Conservation (phyloP, 441 rosid species). For the Mallotus japonicus region DNA sequence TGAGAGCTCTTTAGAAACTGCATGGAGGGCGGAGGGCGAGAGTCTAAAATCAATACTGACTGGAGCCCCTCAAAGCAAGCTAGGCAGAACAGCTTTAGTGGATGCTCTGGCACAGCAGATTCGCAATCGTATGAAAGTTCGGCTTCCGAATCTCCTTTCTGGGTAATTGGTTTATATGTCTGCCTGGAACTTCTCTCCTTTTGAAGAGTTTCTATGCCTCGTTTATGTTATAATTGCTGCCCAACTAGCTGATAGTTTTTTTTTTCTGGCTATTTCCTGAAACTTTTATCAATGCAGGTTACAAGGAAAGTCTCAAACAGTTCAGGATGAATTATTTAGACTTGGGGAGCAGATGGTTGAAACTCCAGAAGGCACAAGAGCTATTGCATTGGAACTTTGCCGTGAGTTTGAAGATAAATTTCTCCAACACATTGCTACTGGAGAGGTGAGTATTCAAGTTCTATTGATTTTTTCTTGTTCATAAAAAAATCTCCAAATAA, state of each 20-base stretch:
- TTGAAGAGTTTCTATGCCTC: background rate
- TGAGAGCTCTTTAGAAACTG: constrained; percentile 87
- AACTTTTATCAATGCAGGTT: constrained; percentile 42
- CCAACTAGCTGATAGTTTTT: background rate
- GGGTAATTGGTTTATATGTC: constrained; percentile 50
- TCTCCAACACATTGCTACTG: constrained; percentile 75
- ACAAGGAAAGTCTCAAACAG: constrained; percentile 77
- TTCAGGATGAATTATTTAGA: constrained; percentile 78
- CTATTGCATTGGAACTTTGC: constrained; percentile 90
- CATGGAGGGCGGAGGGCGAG: constrained; percentile 92
- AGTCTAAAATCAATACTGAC: constrained; percentile 74
- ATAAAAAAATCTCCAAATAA: background rate
- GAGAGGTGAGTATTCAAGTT: constrained; percentile 61
- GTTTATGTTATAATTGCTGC: background rate
- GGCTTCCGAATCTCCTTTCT: constrained; percentile 84
- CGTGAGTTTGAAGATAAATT: constrained; percentile 97
- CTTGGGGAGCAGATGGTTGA: constrained; percentile 78
- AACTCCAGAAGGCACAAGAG: constrained; percentile 86
- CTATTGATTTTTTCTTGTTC: background rate
- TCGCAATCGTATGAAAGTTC: constrained; percentile 78
- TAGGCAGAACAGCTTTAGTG: constrained; percentile 84
- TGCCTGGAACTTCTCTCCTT: background rate
- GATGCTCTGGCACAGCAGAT: constrained; percentile 82
- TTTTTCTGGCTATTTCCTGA: background rate
- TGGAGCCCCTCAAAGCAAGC: constrained; percentile 79